Conservation (phyloP, 495 filamentous ascomycete species). For the Hypoxylon fragiforme region DNA sequence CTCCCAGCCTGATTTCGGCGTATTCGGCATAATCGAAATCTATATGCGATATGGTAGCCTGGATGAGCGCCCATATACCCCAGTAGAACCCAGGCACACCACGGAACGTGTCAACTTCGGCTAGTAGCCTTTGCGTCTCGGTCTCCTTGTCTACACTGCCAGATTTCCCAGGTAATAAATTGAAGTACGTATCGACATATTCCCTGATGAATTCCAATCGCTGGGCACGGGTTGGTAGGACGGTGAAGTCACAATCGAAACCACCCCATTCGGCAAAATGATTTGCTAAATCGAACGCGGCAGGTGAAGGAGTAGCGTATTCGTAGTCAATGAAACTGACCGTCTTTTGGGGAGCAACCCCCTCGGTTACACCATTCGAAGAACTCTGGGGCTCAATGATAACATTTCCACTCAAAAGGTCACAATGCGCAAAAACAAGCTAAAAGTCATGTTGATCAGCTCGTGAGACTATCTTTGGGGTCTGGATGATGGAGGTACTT, state of each 20-base stretch:
- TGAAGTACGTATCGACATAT: conserved; percentile 70
- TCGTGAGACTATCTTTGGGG: not conserved
- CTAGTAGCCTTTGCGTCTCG: conserved; percentile 62
- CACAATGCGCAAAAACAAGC: conserved; percentile 93
- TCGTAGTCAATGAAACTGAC: conserved; percentile 99
- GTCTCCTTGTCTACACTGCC: conserved; percentile 56
- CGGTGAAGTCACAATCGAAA: conserved; percentile 88
- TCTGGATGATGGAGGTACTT: conserved; percentile 40
- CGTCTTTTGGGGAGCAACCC: conserved; percentile 33
- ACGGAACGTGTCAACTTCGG: conserved; percentile 84
- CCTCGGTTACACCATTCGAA: conserved; percentile 32
- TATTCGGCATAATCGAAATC: conserved; percentile 97
- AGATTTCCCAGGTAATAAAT: conserved; percentile 44
- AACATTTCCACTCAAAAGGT: conserved; percentile 92
- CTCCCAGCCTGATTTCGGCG: conserved; percentile 81
- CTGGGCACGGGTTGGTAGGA: conserved; percentile 76
- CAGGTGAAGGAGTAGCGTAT: conserved; percentile 89
- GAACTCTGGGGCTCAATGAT: conserved; percentile 60
- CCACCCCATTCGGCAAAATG: conserved; percentile 99
- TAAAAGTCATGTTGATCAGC: conserved; percentile 42
- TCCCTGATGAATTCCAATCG: conserved; percentile 80
- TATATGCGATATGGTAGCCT: conserved; percentile 91
- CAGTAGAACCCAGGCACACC: conserved; percentile 87
- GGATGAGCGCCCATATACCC: conserved; percentile 97
- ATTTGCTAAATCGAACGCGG: conserved; percentile 98